These are phyloP conservation scores for Phanerochaete sordida DNA, from an alignment of 768 basidiomycete species.

Conservation along the genomic window DNA sequence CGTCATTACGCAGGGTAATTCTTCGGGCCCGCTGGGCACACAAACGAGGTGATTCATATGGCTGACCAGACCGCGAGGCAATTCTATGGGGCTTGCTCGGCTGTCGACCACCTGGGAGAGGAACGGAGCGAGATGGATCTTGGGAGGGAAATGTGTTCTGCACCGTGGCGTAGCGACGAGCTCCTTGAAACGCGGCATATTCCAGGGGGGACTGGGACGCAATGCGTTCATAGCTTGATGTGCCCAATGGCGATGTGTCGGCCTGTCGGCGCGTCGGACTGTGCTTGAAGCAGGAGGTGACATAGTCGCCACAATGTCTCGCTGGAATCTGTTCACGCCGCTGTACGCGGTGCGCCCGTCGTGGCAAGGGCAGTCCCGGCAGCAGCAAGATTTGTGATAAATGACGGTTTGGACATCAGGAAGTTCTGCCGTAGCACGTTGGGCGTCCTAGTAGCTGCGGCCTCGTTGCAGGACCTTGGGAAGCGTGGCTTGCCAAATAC, in stretches of 20 bases:
- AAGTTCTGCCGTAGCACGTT: neutral
- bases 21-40: neutral
- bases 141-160: neutral
- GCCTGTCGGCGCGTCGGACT: too few species aligned
- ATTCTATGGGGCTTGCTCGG: neutral
- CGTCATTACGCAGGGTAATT: neutral
- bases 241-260: neutral
- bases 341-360: neutral
- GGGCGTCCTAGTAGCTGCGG: neutral
- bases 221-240: neutral
- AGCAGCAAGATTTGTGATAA: neutral
- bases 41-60: neutral
- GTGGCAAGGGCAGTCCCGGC: neutral
- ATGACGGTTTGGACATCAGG: neutral
- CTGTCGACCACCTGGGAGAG: neutral
- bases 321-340: neutral
- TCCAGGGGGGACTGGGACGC: neutral
- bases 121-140: neutral
- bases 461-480: neutral
- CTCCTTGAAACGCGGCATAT: neutral
- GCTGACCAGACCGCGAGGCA: neutral
- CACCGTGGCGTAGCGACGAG: slow-evolving; percentile 1
- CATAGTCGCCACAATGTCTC: neutral
- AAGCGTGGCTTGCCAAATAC: neutral
- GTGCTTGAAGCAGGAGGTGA: neutral